phyloP scores from a whole-genome alignment of 352 stramenopile species.

The Phytophthora palmivora region DNA sequence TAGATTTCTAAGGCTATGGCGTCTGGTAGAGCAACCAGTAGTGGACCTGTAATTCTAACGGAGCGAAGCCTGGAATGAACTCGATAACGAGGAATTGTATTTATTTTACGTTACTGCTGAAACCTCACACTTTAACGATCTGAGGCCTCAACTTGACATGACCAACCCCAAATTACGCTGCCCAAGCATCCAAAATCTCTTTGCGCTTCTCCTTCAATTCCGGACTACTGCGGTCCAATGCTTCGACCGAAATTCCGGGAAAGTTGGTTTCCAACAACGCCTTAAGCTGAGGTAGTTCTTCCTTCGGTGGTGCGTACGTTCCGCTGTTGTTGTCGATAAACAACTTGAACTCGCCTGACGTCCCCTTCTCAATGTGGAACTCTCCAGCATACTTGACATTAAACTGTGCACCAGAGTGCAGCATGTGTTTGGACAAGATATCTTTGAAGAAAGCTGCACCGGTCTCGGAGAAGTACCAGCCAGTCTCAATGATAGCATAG shows the following conservation, averaged over 20 bases:
- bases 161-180: constrained; percentile 5
- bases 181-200: constrained; percentile 39
- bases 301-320: constrained; percentile 40
- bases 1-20: no score
- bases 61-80: no score
- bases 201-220: constrained; percentile 33
- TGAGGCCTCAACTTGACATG: no score
- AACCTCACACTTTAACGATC: no score
- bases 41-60: no score
- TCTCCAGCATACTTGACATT: constrained; percentile 43
- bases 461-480: constrained; percentile 51
- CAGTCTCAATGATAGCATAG: constrained; percentile 40
- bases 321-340: constrained; percentile 52
- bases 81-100: no score
- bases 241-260: constrained; percentile 33
- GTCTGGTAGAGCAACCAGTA: no score
- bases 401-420: constrained; percentile 37
- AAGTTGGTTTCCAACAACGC: constrained; percentile 40
- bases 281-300: constrained; percentile 36
- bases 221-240: constrained; percentile 24
- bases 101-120: no score
- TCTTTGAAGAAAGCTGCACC: constrained; percentile 47
- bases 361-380: constrained; percentile 36
- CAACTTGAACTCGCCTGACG: constrained; percentile 26
- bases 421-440: constrained; percentile 51